Evolutionary conservation across 1,284 basidiomycete genomes (phyloP).

Genomic region (Cutaneotrichosporon spelunceum): DNA sequence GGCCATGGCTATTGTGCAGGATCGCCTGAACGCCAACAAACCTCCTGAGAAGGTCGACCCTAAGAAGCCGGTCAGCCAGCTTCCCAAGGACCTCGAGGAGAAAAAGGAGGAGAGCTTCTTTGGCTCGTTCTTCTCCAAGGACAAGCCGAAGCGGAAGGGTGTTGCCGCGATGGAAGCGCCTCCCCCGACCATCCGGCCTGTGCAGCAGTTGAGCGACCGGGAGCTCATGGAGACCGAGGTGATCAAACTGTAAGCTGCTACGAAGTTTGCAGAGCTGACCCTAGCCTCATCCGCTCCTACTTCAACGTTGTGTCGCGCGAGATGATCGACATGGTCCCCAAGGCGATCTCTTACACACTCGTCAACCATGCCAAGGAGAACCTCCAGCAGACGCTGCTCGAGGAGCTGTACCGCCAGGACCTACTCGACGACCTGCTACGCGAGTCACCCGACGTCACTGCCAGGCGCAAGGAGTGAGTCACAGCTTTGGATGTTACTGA

Average conservation of each 20-base stretch:
- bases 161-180: slow-evolving; percentile 81
- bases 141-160: slow-evolving; percentile 70
- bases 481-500: neutral
- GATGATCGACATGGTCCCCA: slow-evolving; percentile 99
- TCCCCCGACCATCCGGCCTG: slow-evolving; percentile 85
- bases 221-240: slow-evolving; percentile 99
- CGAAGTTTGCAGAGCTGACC: neutral
- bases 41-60: slow-evolving; percentile 63
- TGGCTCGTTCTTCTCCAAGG: slow-evolving; percentile 78
- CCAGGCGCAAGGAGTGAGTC: slow-evolving; percentile 30
- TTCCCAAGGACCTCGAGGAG: slow-evolving; percentile 73
- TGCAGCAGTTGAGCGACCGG: slow-evolving; percentile 73
- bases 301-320: slow-evolving; percentile 98
- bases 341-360: slow-evolving; percentile 90
- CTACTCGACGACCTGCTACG: slow-evolving; percentile 87
- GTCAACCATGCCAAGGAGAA: slow-evolving; percentile 86
- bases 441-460: slow-evolving; percentile 63
- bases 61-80: slow-evolving; percentile 60
- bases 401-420: slow-evolving; percentile 62
- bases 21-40: slow-evolving; percentile 76
- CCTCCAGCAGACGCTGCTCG: slow-evolving; percentile 34
- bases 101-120: slow-evolving; percentile 93
- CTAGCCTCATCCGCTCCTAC: slow-evolving; percentile 80
- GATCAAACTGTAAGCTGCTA: slow-evolving; percentile 71
- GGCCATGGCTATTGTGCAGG: slow-evolving; percentile 86